Evolutionary conservation across 768 basidiomycete species (phyloP), one percentile per base, ranked within the genome.

Genomic region (Crassisporium funariophilum): DNA sequence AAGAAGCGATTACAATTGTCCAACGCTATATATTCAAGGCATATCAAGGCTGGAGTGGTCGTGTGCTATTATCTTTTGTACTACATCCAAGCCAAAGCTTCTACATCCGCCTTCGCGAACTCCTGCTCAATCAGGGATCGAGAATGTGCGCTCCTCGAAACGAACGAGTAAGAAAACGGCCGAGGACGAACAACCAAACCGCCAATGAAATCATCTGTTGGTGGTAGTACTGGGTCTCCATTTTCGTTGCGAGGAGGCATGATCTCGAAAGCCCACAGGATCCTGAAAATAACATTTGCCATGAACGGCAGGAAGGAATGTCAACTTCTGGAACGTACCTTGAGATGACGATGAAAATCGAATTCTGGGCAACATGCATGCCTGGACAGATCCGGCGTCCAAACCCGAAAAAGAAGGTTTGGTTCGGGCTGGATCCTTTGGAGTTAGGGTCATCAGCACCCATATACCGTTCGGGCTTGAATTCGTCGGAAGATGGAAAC

Each of bases 361-460:
- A 60, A 24, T 65, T 58, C 44, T 57, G 55, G 2, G 61, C 63
- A 27, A 61, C 49, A 20, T 62, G 57, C 55, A 62, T 57, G 1
- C 63, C 61, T 3, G 63, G 63, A 27, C 61, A 65, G n/a, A 62
- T 60, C 10, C 63, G 53, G 3, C 61, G 55, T 31, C 63, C 63
- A 22, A 65, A 65, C 4, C 61, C 63, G 46, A 65, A 62, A 34
- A 53, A 54, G 20, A 62, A 59, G 11, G 52, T 52, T 2, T 52
- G 48, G 11, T 56, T 50, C 10, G 53, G 55, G 9, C n/a, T 41
- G 15, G 46, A 34, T 20, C 44, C 25, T 12, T 52, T 47, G 8
- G 46, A n/a, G 2, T 57, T 49, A 16, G 61, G 46, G n/a, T n/a
- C n/a, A n/a, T n/a, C n/a, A n/a, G n/a, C n/a, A n/a, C n/a, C n/a